phyloP scores from a whole-genome alignment of 495 filamentous ascomycete species.

The Barbatosphaeria neglecta region DNA sequence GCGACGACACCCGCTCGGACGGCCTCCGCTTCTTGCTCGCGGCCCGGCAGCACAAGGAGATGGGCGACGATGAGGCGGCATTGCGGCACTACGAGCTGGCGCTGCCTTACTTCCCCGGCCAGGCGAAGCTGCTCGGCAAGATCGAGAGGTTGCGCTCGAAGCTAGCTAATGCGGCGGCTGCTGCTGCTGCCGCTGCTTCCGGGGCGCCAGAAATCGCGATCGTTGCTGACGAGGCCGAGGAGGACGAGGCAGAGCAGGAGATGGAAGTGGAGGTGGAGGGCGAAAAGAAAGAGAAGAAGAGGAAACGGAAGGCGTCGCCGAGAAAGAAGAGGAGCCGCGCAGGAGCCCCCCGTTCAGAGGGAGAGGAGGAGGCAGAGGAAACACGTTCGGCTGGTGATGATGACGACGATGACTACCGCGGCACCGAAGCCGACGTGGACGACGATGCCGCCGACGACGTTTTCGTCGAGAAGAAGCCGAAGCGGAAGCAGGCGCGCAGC shows the following conservation, averaged over 20 bases:
- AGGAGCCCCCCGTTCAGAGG: not conserved
- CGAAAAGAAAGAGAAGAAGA: constrained; percentile 7
- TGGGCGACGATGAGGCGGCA: constrained; percentile 66
- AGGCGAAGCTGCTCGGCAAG: constrained; percentile 67
- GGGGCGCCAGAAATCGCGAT: too few species aligned
- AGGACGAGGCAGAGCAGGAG: too few species aligned
- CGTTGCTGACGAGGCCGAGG: too few species aligned
- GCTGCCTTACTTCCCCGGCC: constrained; percentile 72
- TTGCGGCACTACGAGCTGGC: constrained; percentile 81
- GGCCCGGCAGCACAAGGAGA: constrained; percentile 80
- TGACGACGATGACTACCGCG: constrained; percentile 21
- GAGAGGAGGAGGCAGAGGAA: too few species aligned
- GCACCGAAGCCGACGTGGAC: constrained; percentile 35
- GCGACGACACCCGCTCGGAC: constrained; percentile 63
- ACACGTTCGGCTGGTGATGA: too few species aligned
- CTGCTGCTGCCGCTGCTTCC: not conserved
- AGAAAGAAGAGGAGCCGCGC: constrained; percentile 4
- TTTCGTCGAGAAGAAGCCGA: constrained; percentile 15
- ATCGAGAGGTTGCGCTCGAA: constrained; percentile 59
- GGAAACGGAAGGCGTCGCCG: constrained; percentile 3
- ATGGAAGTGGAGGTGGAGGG: too few species aligned
- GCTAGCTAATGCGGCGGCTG: constrained; percentile 29
- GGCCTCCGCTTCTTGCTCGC: constrained; percentile 77
- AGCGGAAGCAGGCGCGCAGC: not conserved
- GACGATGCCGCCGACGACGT: constrained; percentile 22